phyloP scores from a whole-genome alignment of 306 rosid species.

The Sechiopsis laciniata region DNA sequence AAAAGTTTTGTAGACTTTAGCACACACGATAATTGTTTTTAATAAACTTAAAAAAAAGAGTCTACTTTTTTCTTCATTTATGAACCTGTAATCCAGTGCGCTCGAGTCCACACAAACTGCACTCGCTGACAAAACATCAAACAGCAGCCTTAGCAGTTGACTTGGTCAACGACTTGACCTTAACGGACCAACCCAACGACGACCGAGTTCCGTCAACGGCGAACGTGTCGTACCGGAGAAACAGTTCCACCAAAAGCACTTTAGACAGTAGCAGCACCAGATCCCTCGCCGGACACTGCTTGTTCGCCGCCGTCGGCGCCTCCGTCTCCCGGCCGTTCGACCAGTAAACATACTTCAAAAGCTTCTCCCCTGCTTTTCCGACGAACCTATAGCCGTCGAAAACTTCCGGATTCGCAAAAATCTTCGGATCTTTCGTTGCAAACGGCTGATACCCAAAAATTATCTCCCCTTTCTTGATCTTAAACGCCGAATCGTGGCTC shows the following conservation, averaged over 20 bases:
- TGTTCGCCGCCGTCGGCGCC: constrained; percentile 41
- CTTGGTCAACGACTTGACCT: constrained; percentile 37
- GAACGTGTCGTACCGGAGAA: constrained; percentile 48
- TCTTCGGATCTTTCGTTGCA: constrained; percentile 55
- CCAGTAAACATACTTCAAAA: constrained; percentile 54
- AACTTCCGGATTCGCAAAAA: constrained; percentile 43
- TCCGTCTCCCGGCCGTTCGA: constrained; percentile 58
- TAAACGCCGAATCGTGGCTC: constrained; percentile 47
- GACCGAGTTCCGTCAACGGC: constrained; percentile 29
- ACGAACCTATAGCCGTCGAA: constrained; percentile 36
- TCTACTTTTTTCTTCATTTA: no score
- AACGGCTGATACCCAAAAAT: constrained; percentile 65
- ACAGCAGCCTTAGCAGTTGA: constrained; percentile 12
- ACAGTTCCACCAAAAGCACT: constrained; percentile 54
- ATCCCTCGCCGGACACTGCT: constrained; percentile 54
- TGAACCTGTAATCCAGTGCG: not conserved
- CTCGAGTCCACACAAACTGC: not conserved
- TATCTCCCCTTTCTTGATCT: constrained; percentile 70
- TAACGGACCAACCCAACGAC: constrained; percentile 41
- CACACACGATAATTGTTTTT: no score
- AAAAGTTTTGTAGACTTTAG: no score
- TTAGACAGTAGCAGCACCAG: constrained; percentile 44
- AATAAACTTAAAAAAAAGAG: no score
- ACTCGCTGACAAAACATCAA: not conserved
- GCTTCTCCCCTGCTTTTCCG: constrained; percentile 33